Evolutionary conservation across 768 basidiomycete genomes (phyloP), one percentile per base, ranked within the genome.

Genomic region (Calocybe gangraenosa): DNA sequence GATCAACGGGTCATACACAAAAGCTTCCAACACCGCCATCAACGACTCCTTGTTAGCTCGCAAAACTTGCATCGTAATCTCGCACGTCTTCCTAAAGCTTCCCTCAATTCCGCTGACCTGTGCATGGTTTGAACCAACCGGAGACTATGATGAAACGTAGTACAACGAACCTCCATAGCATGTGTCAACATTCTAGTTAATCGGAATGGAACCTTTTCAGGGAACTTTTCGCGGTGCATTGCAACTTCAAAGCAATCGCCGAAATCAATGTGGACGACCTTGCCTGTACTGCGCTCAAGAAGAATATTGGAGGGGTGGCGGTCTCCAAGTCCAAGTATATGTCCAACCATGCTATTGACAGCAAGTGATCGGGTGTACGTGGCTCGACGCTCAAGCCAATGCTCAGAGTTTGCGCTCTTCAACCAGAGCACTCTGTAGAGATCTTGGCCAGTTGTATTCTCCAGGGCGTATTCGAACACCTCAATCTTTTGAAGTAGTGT

Each of bases 221-320:
- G 96, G 74, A 94, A 98, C 68, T 99, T 99, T 65, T 96, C 93
- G 58, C 93, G 87, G 56, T 90, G 87, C 88, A 95, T 95, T 15
- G 94, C 93, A 34, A 96, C 86, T 66, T 98, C 94, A 65, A 97
- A 99, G 60, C 96, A 99, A 62, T 99, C 96, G 40, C 96, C 96
- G 53, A 92, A 94, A 62, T 94, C 93, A 51, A 93, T 96, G 58
- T 99, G 96, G 30, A 98, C 91, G 25, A 98, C 86, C 64, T 94
- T 92, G 25, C 95, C 95, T 1, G 88, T 92, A 50, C 81, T 82
- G 50, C 92, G 84, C 61, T 93, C 91, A 19, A 99, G 76, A 56
- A 99, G 75, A 37, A 98, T 60, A 69, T 99, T 99, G 51, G 91
- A 93, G 22, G 95, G 95, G 62, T 99, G 95, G 11, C 95, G 84